phyloP scores from a whole-genome alignment of 176 grass and related monocot species.

The Echinochloa phyllopogon region DNA sequence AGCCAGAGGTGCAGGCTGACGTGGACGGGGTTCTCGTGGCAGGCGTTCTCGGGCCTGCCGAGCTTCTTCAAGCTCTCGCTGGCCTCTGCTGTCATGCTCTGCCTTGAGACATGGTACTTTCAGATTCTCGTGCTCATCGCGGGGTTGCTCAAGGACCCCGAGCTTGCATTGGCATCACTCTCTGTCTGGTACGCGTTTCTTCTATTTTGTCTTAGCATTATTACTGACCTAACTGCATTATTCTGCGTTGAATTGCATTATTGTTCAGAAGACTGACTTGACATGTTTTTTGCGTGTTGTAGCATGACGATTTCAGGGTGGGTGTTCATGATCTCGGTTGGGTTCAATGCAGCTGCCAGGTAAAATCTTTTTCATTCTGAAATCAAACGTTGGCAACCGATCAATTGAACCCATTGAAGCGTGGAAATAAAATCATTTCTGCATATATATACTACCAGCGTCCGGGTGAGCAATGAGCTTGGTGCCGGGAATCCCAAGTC shows the following conservation, averaged over 20 bases:
- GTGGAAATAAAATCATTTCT: no score
- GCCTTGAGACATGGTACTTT: constrained; percentile 72
- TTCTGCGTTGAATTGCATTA: no score
- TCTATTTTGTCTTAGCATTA: background rate
- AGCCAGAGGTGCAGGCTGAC: constrained; percentile 53
- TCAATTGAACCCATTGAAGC: background rate
- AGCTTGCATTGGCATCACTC: constrained; percentile 50
- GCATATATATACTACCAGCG: background rate
- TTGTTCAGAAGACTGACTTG: background rate
- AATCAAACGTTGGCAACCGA: background rate
- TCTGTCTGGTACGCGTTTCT: constrained; percentile 37
- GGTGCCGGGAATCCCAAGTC: constrained; percentile 51
- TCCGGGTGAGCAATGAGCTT: constrained; percentile 46
- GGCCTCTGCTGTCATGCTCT: constrained; percentile 69
- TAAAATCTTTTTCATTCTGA: background rate
- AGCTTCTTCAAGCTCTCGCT: constrained; percentile 56
- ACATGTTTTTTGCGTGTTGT: background rate
- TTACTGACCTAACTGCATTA: no score
- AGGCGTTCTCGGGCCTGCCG: constrained; percentile 54
- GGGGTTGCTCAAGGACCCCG: constrained; percentile 55
- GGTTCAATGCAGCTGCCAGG: constrained; percentile 34
- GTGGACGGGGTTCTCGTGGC: constrained; percentile 59
- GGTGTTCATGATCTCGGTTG: constrained; percentile 30
- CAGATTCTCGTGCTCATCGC: constrained; percentile 68
- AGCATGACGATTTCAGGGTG: constrained; percentile 10